Conservation (phyloP, 495 filamentous ascomycete genomes). For the Hyaloscypha bicolor region DNA sequence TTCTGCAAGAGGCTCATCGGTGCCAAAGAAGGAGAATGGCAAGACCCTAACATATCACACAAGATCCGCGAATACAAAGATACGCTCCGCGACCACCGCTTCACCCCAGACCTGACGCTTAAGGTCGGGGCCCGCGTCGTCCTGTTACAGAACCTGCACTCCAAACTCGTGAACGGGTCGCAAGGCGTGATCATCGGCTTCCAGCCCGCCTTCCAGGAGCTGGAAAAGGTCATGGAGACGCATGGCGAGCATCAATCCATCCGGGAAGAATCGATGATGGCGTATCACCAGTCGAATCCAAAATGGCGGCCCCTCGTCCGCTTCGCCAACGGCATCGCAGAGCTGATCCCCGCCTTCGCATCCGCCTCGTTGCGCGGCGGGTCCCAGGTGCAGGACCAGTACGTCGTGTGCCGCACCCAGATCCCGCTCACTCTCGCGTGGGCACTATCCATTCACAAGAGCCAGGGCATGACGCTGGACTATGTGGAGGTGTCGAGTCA, state of each 20-base stretch:
- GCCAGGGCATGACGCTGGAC: constrained; percentile 48
- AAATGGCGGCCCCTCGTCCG: constrained; percentile 38
- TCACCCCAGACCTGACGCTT: constrained; percentile 34
- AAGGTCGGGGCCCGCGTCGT: constrained; percentile 49
- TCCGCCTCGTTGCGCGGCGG: constrained; percentile 13
- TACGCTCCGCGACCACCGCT: constrained; percentile 33
- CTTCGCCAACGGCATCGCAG: constrained; percentile 33
- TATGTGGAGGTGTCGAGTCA: constrained; percentile 41
- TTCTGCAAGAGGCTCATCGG: neutral
- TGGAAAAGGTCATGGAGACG: neutral
- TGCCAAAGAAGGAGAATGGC: neutral
- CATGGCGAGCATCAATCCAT: neutral
- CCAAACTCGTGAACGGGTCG: constrained; percentile 50
- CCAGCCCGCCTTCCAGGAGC: constrained; percentile 2
- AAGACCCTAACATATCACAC: neutral
- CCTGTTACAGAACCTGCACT: constrained; percentile 46
- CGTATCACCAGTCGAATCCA: constrained; percentile 14
- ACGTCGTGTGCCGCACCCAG: constrained; percentile 41
- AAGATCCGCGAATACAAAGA: constrained; percentile 15
- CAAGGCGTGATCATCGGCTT: constrained; percentile 51
- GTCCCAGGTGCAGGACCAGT: neutral
- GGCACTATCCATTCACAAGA: constrained; percentile 51
- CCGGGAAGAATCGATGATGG: neutral
- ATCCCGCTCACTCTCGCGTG: constrained; percentile 47
- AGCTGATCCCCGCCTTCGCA: constrained; percentile 26